Conservation (phyloP, 805 yeast genomes). For the Tetrapisispora taiwanensis region DNA sequence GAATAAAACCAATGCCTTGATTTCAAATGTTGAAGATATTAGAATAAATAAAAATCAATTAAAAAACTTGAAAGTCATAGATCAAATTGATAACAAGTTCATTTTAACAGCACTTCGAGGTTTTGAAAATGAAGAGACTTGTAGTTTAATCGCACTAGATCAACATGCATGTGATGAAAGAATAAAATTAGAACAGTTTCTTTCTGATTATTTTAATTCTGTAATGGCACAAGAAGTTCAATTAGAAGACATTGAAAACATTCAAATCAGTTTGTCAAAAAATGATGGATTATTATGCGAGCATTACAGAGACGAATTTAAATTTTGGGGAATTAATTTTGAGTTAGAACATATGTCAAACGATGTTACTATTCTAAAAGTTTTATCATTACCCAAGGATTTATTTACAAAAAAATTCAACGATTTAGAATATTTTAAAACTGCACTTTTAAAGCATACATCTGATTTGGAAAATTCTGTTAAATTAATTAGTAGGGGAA, state of each 20-base stretch:
- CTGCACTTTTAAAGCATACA: constrained; percentile 35
- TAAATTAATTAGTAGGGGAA: neutral
- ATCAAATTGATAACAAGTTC: constrained; percentile 58
- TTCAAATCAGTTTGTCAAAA: constrained; percentile 13
- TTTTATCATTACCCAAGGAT: constrained; percentile 37
- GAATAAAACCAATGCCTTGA: too few relatives aligned
- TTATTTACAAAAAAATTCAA: constrained; percentile 30
- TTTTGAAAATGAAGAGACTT: constrained; percentile 1
- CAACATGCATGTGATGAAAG: constrained; percentile 87
- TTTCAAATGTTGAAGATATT: neutral
- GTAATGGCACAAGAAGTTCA: constrained; percentile 18
- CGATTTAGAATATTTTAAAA: constrained; percentile 26
- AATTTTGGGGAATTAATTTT: constrained; percentile 38
- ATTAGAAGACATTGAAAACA: constrained; percentile 6
- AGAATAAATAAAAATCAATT: constrained; percentile 13
- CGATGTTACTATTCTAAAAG: constrained; percentile 6
- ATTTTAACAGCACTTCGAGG: constrained; percentile 35
- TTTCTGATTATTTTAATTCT: constrained; percentile 30
- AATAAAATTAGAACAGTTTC: constrained; percentile 44
- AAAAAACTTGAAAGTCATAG: constrained; percentile 30
- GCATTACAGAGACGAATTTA: constrained; percentile 24
- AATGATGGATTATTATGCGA: constrained; percentile 29
- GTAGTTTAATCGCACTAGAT: constrained; percentile 41
- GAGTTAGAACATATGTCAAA: neutral
- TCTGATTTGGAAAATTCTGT: constrained; percentile 32